Evolutionary conservation across 1,139 yeast species (phyloP), one percentile per base, ranked within the genome.

Genomic region (Nakaseomyces kungkrabaensis): DNA sequence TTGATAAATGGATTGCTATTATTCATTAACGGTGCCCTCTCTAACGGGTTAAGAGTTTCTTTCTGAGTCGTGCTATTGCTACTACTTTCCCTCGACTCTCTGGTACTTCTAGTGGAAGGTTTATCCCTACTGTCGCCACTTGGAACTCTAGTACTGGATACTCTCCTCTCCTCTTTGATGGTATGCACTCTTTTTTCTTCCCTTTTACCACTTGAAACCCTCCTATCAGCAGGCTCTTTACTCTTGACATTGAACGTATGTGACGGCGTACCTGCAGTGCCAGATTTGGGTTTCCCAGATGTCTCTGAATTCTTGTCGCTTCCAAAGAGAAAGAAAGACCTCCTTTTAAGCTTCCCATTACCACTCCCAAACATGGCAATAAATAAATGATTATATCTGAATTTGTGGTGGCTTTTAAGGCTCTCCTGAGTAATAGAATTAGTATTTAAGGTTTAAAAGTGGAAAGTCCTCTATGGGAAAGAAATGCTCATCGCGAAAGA

Each of bases 251-350:
- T 41, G 25, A 29, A 29, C 31, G 25, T 22, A 29, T 31, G 27
- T 8, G 48, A 13, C 13, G 42, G 38, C n/a, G 36, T 34, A 25
- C 29, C 38, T 17, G 22, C 22, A 22, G 26, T 8, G 11, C 5
- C 17, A n/a, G 29, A n/a, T 5, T 38, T 37, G 37, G 27, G 31
- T 11, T 24, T 46, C 37, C 31, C 42, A 22, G 43, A 26, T 9
- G 32, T 13, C 32, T 41, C 44, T 11, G 37, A 22, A 27, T 26
- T 37, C 46, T 50, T 48, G 31, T 33, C 46, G 38, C 45, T 43
- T 5, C 63, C 63, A 51, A 61, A 60, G 25, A 56, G 54, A 40
- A 61, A 58, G 45, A 60, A 61, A 3, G 65, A 59, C 43, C 49
- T 54, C 44, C 62, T 46, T 47, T 60, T 59, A 8, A 41, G 36